Evolutionary conservation across 2,329 filamentous ascomycete species (phyloP).

Genomic region (Ceratocystis destructans): DNA sequence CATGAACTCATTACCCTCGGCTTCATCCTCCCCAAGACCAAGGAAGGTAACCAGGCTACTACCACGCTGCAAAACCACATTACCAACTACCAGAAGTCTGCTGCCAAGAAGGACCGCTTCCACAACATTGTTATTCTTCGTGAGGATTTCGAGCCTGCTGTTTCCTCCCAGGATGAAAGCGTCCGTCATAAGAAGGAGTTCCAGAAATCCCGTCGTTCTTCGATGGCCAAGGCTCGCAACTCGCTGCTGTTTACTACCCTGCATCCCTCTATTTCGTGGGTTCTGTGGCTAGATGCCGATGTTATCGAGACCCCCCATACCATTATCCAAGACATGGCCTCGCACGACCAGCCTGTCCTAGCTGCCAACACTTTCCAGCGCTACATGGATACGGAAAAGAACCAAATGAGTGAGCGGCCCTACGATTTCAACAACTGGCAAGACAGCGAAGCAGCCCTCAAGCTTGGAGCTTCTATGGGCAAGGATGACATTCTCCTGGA

Average conservation of each 20-base stretch:
- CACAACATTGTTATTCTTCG: conserved; percentile 86
- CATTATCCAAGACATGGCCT: conserved; percentile 82
- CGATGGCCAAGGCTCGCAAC: conserved; percentile 89
- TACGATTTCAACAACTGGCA: conserved; percentile 99
- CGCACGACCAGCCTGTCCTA: conserved; percentile 78
- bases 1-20: conserved; percentile 89
- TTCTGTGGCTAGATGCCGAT: conserved; percentile 89
- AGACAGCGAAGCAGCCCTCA: conserved; percentile 66
- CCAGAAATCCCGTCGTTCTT: conserved; percentile 71
- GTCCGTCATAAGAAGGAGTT: conserved; percentile 86
- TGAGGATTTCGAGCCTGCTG: conserved; percentile 80
- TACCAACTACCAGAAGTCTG: conserved; percentile 63
- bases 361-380: conserved; percentile 93
- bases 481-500: conserved; percentile 87
- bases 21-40: conserved; percentile 90
- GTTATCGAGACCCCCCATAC: conserved; percentile 74
- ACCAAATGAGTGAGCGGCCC: conserved; percentile 59
- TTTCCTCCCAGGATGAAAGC: conserved; percentile 67
- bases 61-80: conserved; percentile 72
- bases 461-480: conserved; percentile 65
- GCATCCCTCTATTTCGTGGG: conserved; percentile 83
- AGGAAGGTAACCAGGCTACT: conserved; percentile 80
- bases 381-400: conserved; percentile 56
- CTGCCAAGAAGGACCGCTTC: conserved; percentile 69
- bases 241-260: conserved; percentile 90